Base-by-base conservation (phyloP, 805 yeast genomes). In the Saturnispora sekii region DNA sequence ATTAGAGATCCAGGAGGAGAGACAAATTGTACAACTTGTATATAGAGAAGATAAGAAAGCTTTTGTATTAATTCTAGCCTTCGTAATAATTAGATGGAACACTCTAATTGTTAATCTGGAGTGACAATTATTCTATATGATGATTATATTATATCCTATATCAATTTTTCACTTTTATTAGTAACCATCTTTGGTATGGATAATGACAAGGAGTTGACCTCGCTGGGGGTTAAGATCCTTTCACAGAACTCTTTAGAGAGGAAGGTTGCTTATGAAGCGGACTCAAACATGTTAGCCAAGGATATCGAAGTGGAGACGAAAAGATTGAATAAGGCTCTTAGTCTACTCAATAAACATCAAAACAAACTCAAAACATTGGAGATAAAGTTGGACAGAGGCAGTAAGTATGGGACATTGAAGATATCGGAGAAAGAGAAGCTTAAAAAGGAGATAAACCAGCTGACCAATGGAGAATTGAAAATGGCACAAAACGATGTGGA, bases 211-310 rank as follows among this genome's bases (percentile, higher is more conserved):
- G 54, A 60, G 1, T 55, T 72, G 31, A 57, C 60, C 17, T 57
- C 64, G 3, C 53, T 76, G 16, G 79, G 77, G 1, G 78, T 84
- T 28, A 69, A 69, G 54, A 66, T 86, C 3, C 78, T 87, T 47
- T 88, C 84, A 53, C 97, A 93, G 60, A 79, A 75, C 43, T 79
- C 80, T 8, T 62, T 90, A n/a, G 98, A 89, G 56, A 65, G 76
- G 39, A 68, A 74, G 46, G 80, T 90, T 31, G 86, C 87, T 14
- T 67, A 69, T 31, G 67, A 76, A 62, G 95, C 96, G 0, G 78
- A 79, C 49, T 66, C 67, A 44, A 76, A 75, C 3, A 70, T 89
- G 41, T 64, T 73, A 1, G 62, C 70, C 34, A 78, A 80, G 43
- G 88, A 85, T 40, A 63, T 74, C 1, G 95, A 84, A 52, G 65